Conservation (phyloP, 129 eudicot genomes). For the Escallonia rubra region DNA sequence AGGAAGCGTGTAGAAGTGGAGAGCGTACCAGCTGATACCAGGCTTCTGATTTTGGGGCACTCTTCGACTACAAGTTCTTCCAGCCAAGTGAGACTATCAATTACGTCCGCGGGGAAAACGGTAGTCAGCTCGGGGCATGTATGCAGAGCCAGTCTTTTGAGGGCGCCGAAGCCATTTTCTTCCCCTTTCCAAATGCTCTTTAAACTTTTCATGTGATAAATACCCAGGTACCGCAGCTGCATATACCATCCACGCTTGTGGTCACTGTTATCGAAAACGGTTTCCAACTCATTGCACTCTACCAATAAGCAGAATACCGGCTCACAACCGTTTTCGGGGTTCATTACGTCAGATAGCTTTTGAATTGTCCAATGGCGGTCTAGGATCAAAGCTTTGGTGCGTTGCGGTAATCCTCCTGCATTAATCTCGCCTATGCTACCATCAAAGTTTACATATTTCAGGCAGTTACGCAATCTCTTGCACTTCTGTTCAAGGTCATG, state of each 20-base stretch:
- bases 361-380: constrained; percentile 29
- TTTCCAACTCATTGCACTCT: constrained; percentile 44
- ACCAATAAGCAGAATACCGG: constrained; percentile 29
- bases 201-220: constrained; percentile 33
- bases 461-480: constrained; percentile 11
- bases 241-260: background rate
- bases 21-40: background rate
- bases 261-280: constrained; percentile 7
- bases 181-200: constrained; percentile 29
- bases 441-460: constrained; percentile 35
- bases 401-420: constrained; percentile 10
- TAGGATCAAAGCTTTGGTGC: constrained; percentile 27
- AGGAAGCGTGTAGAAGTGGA: constrained; percentile 5
- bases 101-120: background rate
- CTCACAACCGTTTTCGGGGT: background rate
- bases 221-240: constrained; percentile 17
- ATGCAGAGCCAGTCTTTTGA: constrained; percentile 26
- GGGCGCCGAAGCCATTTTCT: no score
- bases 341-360: constrained; percentile 18
- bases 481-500: constrained; percentile 16
- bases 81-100: constrained; percentile 4
- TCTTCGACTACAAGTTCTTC: constrained; percentile 27
- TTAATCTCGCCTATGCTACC: constrained; percentile 3
- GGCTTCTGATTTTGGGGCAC: constrained; percentile 13
- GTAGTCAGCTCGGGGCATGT: constrained; percentile 29